Conservation (phyloP, 495 filamentous ascomycete genomes). For the Aspergillus egyptiacus region DNA sequence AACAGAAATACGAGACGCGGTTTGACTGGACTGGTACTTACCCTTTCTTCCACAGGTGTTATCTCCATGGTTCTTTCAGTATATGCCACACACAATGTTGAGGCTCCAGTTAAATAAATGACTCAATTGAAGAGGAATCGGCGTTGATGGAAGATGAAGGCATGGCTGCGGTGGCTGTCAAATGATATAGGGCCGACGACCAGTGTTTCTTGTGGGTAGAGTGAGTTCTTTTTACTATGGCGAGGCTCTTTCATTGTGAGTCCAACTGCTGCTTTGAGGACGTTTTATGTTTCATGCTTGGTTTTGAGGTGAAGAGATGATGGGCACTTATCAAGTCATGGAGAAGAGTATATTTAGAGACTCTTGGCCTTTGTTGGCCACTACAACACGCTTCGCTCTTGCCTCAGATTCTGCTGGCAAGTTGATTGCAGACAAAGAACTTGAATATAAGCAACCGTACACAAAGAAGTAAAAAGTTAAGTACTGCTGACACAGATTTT, state of each 20-base stretch:
- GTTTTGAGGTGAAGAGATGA: background rate
- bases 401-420: background rate
- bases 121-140: background rate
- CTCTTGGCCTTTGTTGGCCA: background rate
- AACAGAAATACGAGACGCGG: background rate
- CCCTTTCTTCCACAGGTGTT: background rate
- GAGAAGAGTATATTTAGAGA: background rate
- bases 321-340: background rate
- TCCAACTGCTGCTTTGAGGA: background rate
- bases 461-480: background rate
- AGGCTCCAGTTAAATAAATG: too few species aligned
- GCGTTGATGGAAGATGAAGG: background rate
- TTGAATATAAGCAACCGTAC: background rate
- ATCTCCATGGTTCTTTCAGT: background rate
- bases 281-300: background rate
- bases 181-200: background rate
- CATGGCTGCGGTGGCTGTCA: background rate
- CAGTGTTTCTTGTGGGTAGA: background rate
- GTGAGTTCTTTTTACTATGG: background rate
- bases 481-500: too few species aligned
- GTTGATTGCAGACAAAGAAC: background rate
- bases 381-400: background rate
- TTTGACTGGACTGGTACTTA: background rate
- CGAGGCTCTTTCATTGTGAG: background rate
- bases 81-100: background rate